Percentiles rank a stretch among this genome's conserved stretches.
Conservation (phyloP, 2,329 filamentous ascomycete genomes). For the Colletotrichum sp. region DNA sequence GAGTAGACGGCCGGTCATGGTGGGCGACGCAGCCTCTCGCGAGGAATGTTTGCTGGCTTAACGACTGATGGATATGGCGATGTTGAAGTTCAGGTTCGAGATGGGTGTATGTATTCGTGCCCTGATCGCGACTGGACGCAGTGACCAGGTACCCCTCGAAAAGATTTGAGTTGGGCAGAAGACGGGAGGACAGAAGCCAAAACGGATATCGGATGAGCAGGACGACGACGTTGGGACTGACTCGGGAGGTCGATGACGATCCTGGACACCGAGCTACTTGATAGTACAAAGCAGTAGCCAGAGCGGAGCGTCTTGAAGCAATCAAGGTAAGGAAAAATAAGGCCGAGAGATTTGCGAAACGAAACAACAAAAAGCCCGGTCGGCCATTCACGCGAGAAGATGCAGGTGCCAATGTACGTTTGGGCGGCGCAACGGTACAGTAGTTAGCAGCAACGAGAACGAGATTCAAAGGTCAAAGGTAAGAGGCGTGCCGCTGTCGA, state of each 20-base stretch:
- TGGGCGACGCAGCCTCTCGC: constrained; percentile 2
- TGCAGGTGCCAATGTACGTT: neutral
- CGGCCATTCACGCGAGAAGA: neutral
- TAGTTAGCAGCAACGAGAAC: neutral
- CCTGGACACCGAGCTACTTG: neutral
- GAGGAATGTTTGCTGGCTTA: neutral
- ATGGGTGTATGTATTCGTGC: neutral
- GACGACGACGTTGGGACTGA: neutral
- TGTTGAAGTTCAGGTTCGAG: neutral
- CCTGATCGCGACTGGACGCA: constrained; percentile 1
- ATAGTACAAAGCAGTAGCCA: neutral
- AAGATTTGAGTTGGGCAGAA: neutral
- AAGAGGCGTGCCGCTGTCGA: neutral
- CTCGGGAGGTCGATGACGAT: constrained; percentile 4
- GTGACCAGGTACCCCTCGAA: neutral
- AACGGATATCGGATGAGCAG: constrained; percentile 5
- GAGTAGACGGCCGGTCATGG: constrained; percentile 3
- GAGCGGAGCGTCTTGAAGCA: neutral
- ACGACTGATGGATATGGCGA: neutral
- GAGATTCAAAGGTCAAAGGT: neutral
- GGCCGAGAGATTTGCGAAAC: neutral
- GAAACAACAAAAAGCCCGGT: neutral
- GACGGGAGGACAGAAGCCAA: constrained; percentile 9
- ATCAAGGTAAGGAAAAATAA: neutral
- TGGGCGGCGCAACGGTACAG: neutral